Percentiles rank a stretch among this genome's conserved stretches.
Evolutionary conservation across 352 stramenopile species (phyloP).

Genomic region (Pythium phragmitis): DNA sequence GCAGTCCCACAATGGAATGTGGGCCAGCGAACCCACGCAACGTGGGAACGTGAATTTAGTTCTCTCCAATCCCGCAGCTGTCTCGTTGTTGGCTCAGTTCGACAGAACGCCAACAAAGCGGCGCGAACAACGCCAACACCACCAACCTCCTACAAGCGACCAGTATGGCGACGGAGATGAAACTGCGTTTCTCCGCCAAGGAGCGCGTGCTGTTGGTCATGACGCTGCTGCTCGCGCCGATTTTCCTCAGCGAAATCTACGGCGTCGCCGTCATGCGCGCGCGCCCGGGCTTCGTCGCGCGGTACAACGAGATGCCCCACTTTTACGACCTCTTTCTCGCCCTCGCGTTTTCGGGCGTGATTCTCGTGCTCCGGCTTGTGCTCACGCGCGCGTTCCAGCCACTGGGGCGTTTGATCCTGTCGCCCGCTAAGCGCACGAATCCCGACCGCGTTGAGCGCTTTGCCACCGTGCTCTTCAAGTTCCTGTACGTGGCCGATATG

Average conservation of each 20-base stretch:
- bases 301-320: conserved; percentile 42
- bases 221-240: conserved; percentile 60
- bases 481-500: conserved; percentile 31
- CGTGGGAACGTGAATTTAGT: conserved; percentile 8
- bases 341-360: conserved; percentile 31
- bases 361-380: conserved; percentile 46
- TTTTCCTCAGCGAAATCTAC: conserved; percentile 51
- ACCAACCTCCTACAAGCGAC: neutral
- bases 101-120: neutral
- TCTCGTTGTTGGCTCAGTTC: neutral
- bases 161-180: conserved; percentile 57
- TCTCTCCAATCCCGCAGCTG: conserved; percentile 6
- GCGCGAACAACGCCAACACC: neutral
- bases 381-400: conserved; percentile 39
- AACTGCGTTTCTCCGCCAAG: conserved; percentile 51
- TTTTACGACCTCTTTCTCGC: conserved; percentile 39
- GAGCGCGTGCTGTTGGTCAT: conserved; percentile 57
- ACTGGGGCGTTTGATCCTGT: conserved; percentile 43
- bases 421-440: conserved; percentile 46
- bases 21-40: neutral
- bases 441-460: conserved; percentile 60
- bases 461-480: conserved; percentile 70
- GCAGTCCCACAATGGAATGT: neutral
- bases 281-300: conserved; percentile 26
- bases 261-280: conserved; percentile 46